Evolutionary conservation across 2,329 filamentous ascomycete species (phyloP), one percentile per base, ranked within the genome.

Genomic region (Arthrobotrys pseudoclavata): DNA sequence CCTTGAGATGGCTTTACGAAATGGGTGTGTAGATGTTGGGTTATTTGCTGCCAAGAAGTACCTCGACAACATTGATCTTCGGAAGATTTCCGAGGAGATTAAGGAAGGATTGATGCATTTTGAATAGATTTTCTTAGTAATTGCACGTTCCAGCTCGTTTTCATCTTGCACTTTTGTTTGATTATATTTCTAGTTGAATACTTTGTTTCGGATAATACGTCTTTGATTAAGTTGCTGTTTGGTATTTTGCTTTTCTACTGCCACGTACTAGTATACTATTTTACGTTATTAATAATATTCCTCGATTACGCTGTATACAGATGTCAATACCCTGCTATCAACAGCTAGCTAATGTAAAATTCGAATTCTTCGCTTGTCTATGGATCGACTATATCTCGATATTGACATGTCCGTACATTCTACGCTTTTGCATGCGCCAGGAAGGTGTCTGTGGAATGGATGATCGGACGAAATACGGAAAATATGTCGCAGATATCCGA

Each of bases 21-120:
- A 71, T 31, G 74, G 74, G 22, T 71, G 40, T 57, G 24, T 77
- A 29, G 74, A 77, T 79, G 83, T 89, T 48, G 88, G 87, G 13
- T 80, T 88, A 6, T 89, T 89, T 82, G 85, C 84, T 20, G 84
- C 85, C 3, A 82, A 82, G 45, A 83, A 83, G 5, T 84, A 87
- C 84, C 37, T 88, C 47, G 81, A 81, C 24, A 76, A 85, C 60
- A 76, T 82, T 4, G 81, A 82, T 42, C 84, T 83, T 2, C 81
- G 84, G 78, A 80, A 76, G n/a, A 55, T 85, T 67, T 75, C 85
- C 0, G 76, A 81, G 18, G 82, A 82, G 34, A 63, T 80, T 50
- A 78, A 66, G 40, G 31, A 50, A 22, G n/a, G 47, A 3, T 70
- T 79, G 66, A 52, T 45, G 6, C 48, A 70, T 26, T 61, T 71